Base-by-base conservation (phyloP, 345 rosid species). In the Ceriops tagal region DNA sequence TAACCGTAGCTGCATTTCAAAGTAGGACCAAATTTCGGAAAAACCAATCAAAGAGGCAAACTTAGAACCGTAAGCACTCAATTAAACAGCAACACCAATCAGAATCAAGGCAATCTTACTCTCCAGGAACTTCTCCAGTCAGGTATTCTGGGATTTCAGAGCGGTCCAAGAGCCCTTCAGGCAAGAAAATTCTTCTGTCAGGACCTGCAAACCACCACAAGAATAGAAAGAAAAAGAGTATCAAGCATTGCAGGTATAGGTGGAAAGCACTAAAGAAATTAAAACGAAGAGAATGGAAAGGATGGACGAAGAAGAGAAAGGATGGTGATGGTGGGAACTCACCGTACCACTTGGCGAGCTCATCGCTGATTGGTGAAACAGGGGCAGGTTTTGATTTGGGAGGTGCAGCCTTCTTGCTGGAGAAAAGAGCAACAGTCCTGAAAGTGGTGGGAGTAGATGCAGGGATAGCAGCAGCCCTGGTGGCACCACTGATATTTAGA, bases 341-440 rank as follows among this genome's bases (percentile, higher is more conserved):
- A 93, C 98, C 97, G 53, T 93, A 93, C 98, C 98, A 93, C 96
- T 93, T 93, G 84, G 97, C 86, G 75, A 93, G 98, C 82, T 93
- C 98, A 1, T 91, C 97, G 39, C 63, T 43, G 43, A 75, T 57
- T 0, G 89, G 76, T 46, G 97, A 61, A 66, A 86, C 88, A 1
- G 84, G 28, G 22, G 71, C 83, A 3, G 89, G 31, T 83, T 89
- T 93, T 5, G 83, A 18, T 77, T 84, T 85, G 39, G 92, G 76
- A 69, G 58, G 26, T 20, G 90, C 83, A 18, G 96, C 74, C 75
- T 88, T 88, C 84, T 93, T 93, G 92, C 73, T 89, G 62, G 81
- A 81, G 90, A 93, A 93, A 53, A 91, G 85, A 69, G 98, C 95
- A 65, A 89, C 88, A 2, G 85, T 82, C 82, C 86, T 93, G 81